Base-by-base conservation (phyloP, 2,329 filamentous ascomycete genomes). In the Diaporthe velutina region DNA sequence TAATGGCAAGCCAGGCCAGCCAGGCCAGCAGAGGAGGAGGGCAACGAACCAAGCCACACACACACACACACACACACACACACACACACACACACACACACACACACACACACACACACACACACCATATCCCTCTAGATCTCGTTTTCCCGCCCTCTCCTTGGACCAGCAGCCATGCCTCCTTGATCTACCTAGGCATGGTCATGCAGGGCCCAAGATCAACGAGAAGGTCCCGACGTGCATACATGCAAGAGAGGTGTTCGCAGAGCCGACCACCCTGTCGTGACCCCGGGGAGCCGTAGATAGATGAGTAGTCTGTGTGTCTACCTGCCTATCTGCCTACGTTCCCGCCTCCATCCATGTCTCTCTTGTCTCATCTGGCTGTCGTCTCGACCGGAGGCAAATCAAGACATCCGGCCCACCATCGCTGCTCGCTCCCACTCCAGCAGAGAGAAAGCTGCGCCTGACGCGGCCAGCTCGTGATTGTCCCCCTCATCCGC, bases 161-260 rank as follows among this genome's bases (percentile, higher is more conserved):
- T 30, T 48, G 25, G 57, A 52, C 45, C 57, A 64, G 25, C 57
- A 42, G 70, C 50, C 38, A 10, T n/a, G 45, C 70, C 42, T 72
- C 57, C 45, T 9, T 72, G 70, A 72, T 72, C 57, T 71, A 52
- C n/a, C n/a, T n/a, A n/a, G n/a, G n/a, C n/a, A n/a, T 52, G 33
- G 70, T 72, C 70, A 72, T 72, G 70, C 70, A 72, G 57, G 70
- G 25, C 28, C 70, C 57, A 40, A 61, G 70, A 72, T 72, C 70
- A 61, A 64, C 70, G 9, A 64, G 35, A 42, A 72, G 38, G 70
- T 48, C 45, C 70, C 57, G 70, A 40, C 70, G 30, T 72, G 70
- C 70, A 72, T 64, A 54, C 42, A 54, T 72, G 70, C 70, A 58
- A 61, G 45, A 52, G 52, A 52, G 64, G 64, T 67, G 64, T 67